Evolutionary conservation across 2,329 filamentous ascomycete genomes (phyloP), one percentile per base, ranked within the genome.

Genomic region (Colletotrichum plurivorum): DNA sequence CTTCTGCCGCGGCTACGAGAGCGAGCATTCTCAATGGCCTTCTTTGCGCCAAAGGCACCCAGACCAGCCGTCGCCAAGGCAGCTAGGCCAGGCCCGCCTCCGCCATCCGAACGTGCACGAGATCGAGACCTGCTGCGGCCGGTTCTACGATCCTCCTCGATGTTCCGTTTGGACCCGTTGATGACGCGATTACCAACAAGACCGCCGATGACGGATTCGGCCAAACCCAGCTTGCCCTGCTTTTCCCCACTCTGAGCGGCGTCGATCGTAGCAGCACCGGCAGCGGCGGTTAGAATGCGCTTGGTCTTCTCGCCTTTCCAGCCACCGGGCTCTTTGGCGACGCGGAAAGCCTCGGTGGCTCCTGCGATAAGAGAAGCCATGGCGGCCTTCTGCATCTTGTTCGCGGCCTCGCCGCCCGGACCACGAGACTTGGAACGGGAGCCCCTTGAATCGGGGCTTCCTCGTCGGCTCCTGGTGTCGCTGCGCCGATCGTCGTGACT

Each of bases 221-320:
- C 86, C 64, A 97, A 87, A 75, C 96, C 93, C 55, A 94, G 89
- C 81, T 94, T 97, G 82, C 94, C 91, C 78, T 93, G 91, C 74
- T 92, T 89, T 18, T 87, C 85, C 6, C 90, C 87, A 75, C 94
- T 87, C 49, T 94, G 87, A 25, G 91, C 91, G 9, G 91, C 90
- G 79, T 98, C 94, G 70, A 97, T 92, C 67, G 94, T 93, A 73
- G 93, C 95, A 69, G 95, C 94, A 81, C 94, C 92, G 27, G 89
- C 88, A 27, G 95, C 95, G 55, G 94, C 95, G 22, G 95, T 98
- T 56, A 97, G 88, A 69, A 98, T 89, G 60, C 95, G 94, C 84
- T 94, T 96, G 73, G 94, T 94, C 82, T 98, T 98, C 71, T 93
- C 92, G 45, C 95, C 95, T 72, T 91, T 92, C 94, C 95, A 98